Evolutionary conservation across 441 rosid species (phyloP).

Genomic region (Aquilaria agallochum): DNA sequence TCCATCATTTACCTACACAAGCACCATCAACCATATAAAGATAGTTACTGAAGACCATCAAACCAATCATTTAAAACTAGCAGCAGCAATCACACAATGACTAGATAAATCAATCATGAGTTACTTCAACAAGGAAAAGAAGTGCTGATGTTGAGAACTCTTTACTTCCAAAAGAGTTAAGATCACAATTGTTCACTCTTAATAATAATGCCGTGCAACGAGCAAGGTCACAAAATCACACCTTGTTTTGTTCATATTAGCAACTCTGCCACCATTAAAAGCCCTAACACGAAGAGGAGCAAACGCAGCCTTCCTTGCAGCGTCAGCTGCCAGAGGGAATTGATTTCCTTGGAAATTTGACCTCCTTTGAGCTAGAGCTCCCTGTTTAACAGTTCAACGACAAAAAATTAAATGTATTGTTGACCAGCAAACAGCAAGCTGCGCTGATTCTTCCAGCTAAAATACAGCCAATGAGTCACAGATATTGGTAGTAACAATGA

Average conservation of each 20-base stretch:
- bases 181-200: conserved; percentile 3
- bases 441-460: no score
- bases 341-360: conserved; percentile 61
- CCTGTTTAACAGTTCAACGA: conserved; percentile 36
- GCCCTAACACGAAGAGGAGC: conserved; percentile 46
- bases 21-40: no score
- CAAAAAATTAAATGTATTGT: background rate
- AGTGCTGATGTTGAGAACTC: conserved; percentile 3
- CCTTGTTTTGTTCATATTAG: conserved; percentile 66
- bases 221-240: conserved; percentile 11
- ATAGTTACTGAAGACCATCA: no score
- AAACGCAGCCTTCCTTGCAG: conserved; percentile 56
- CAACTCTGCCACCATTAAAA: conserved; percentile 38
- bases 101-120: conserved; percentile 8
- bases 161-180: background rate
- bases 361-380: conserved; percentile 71
- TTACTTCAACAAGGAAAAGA: background rate
- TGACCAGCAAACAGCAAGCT: no score
- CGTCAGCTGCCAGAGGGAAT: conserved; percentile 57
- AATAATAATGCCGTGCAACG: background rate
- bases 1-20: conserved; percentile 50
- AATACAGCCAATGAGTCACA: no score
- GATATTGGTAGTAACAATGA: conserved; percentile 2
- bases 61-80: no score
- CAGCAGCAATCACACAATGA: no score